Percentiles rank a stretch among this genome's conserved stretches.
Conservation (phyloP, 257 asterid species). For the Solanum chiquidenum region DNA sequence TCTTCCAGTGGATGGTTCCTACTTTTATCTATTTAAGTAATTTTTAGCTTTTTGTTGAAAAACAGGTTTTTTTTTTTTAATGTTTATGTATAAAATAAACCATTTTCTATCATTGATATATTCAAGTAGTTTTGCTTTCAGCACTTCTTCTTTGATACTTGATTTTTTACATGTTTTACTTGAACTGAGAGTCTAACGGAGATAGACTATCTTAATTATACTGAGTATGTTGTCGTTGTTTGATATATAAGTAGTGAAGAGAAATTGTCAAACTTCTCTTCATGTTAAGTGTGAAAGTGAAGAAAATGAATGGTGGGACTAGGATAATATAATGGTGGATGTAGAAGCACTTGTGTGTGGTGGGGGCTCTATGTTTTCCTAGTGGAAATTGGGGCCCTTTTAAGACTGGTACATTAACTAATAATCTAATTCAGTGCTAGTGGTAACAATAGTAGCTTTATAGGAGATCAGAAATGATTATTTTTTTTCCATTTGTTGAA, state of each 20-base stretch:
- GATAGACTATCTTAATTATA: not conserved
- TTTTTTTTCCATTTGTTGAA: not conserved
- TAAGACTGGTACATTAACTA: not conserved
- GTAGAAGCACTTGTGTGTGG: constrained; percentile 44
- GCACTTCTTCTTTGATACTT: no score
- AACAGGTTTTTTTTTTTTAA: constrained; percentile 4
- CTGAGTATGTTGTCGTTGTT: not conserved
- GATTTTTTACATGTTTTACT: not conserved
- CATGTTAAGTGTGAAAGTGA: constrained; percentile 16
- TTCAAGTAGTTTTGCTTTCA: not conserved
- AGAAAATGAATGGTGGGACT: constrained; percentile 38
- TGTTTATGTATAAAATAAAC: constrained; percentile 22
- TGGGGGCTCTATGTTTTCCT: constrained; percentile 30
- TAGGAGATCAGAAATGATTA: not conserved
- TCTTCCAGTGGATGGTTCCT: not conserved
- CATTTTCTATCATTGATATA: constrained; percentile 13
- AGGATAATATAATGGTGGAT: constrained; percentile 24
- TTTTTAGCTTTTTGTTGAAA: constrained; percentile 20
- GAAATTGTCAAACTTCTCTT: constrained; percentile 38
- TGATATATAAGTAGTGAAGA: constrained; percentile 28
- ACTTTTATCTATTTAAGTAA: not conserved
- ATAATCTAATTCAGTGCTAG: constrained; percentile 16
- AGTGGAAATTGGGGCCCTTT: constrained; percentile 57
- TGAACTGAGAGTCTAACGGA: not conserved
- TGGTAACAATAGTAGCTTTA: not conserved